Percentiles rank a stretch among this genome's conserved stretches.
These are phyloP conservation scores for Fusarium sp. DNA, from an alignment of 2,329 filamentous ascomycete genomes.

Conservation along the genomic window DNA sequence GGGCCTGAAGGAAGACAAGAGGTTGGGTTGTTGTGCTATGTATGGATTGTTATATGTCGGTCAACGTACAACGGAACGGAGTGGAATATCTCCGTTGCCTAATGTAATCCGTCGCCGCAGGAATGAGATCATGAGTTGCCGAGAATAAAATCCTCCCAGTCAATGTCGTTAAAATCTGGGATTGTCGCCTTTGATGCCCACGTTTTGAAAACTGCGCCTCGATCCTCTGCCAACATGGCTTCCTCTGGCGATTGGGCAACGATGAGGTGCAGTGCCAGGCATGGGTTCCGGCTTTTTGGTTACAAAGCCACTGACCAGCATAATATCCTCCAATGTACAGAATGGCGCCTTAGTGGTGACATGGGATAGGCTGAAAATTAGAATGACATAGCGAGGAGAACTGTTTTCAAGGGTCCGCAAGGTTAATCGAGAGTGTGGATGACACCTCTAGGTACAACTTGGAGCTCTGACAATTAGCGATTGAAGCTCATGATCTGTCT, in stretches of 20 bases:
- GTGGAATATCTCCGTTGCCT: background rate
- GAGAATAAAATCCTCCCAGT: constrained; percentile 37
- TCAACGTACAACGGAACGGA: constrained; percentile 8
- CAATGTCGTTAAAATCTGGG: constrained; percentile 7
- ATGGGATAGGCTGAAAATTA: background rate
- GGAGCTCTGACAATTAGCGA: background rate
- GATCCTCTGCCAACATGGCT: constrained; percentile 16
- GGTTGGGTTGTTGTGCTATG: constrained; percentile 10
- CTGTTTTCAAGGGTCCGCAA: constrained; percentile 10
- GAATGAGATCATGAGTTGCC: constrained; percentile 31
- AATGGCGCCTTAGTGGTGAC: constrained; percentile 31
- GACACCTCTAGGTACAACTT: constrained; percentile 5
- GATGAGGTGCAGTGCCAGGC: constrained; percentile 1
- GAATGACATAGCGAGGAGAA: background rate
- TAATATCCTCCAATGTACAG: background rate
- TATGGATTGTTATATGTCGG: constrained; percentile 6
- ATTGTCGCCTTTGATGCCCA: constrained; percentile 19
- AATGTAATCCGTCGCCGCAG: background rate
- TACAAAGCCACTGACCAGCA: background rate
- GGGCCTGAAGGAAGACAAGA: constrained; percentile 27
- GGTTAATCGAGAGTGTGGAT: constrained; percentile 16
- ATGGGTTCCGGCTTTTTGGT: background rate
- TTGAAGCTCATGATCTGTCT: background rate
- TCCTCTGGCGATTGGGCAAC: background rate
- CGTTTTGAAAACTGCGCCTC: constrained; percentile 18